phyloP scores from a whole-genome alignment of 179 eudicot species.

The Vitellaria paradoxa region DNA sequence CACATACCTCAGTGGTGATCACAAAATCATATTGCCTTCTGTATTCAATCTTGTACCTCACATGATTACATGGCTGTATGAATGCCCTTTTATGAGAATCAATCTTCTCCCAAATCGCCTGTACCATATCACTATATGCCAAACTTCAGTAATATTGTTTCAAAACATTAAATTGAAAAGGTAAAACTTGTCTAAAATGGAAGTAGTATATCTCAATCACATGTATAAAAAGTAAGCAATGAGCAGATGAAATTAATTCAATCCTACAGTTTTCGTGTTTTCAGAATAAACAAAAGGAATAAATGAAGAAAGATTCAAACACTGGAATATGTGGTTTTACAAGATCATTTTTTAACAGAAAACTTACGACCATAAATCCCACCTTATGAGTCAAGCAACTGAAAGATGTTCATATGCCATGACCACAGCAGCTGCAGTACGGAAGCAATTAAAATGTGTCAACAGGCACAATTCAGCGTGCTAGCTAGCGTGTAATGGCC shows the following conservation, averaged over 20 bases:
- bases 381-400: slow-evolving; percentile 10
- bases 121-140: neutral
- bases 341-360: neutral
- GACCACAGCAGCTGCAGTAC: neutral
- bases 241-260: neutral
- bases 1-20: slow-evolving; percentile 6
- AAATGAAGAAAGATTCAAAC: neutral
- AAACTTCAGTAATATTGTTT: neutral
- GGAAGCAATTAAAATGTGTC: neutral
- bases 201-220: neutral
- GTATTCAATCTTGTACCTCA: slow-evolving; percentile 2
- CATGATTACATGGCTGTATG: neutral
- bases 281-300: neutral
- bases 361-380: neutral
- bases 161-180: neutral
- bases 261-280: neutral
- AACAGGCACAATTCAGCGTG: neutral
- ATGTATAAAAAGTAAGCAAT: neutral
- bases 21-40: neutral
- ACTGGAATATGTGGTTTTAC: neutral
- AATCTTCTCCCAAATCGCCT: slow-evolving; percentile 7
- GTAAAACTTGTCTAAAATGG: neutral
- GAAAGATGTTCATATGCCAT: neutral
- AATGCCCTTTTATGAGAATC: neutral
- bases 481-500: neutral